Conservation (phyloP, 1,284 basidiomycete species). For the Tylopilus microsporus region DNA sequence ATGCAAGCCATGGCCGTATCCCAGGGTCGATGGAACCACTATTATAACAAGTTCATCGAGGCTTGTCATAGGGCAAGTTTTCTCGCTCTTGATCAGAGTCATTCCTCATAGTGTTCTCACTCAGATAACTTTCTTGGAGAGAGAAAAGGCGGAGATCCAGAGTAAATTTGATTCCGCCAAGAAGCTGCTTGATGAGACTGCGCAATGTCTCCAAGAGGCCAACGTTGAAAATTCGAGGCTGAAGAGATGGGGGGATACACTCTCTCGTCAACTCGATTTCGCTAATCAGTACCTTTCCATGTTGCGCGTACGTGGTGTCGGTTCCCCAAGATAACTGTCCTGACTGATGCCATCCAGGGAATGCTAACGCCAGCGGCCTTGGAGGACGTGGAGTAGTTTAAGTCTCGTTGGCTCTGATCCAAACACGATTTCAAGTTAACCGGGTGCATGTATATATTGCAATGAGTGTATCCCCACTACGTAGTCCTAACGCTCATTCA, state of each 20-base stretch:
- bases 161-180: slow-evolving; percentile 17
- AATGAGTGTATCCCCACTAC: too few relatives aligned
- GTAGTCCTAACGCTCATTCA: background rate
- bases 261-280: slow-evolving; percentile 8
- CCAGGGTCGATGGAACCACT: slow-evolving; percentile 15
- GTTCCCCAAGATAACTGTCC: background rate
- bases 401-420: background rate
- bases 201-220: slow-evolving; percentile 16
- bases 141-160: slow-evolving; percentile 17
- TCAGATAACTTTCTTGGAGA: slow-evolving; percentile 18
- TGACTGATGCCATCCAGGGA: slow-evolving; percentile 7
- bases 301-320: slow-evolving; percentile 12
- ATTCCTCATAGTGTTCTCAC: slow-evolving; percentile 1
- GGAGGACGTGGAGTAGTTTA: slow-evolving; percentile 1
- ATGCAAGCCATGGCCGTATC: slow-evolving; percentile 19
- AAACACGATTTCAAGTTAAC: background rate
- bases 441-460: background rate
- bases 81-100: background rate
- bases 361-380: slow-evolving; percentile 5
- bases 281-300: slow-evolving; percentile 13
- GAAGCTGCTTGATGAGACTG: slow-evolving; percentile 23
- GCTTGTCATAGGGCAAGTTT: slow-evolving; percentile 14
- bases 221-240: slow-evolving; percentile 17
- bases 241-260: slow-evolving; percentile 11
- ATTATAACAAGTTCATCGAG: slow-evolving; percentile 12